Conservation (phyloP, 768 basidiomycete species). For the Xerocomellus chrysenteron region DNA sequence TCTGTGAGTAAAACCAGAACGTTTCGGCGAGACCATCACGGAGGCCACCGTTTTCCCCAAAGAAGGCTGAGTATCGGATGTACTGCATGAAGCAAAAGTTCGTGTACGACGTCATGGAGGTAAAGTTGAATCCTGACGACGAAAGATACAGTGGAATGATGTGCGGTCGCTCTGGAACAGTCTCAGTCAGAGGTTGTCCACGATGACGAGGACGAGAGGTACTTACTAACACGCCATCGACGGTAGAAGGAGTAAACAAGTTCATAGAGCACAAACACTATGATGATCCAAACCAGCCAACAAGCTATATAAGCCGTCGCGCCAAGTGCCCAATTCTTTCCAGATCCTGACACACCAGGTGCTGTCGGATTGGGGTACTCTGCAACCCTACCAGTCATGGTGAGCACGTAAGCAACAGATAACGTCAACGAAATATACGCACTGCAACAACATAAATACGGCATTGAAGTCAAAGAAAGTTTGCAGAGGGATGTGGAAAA, state of each 20-base stretch:
- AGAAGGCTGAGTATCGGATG: slow-evolving; percentile 70
- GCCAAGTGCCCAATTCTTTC: slow-evolving; percentile 78
- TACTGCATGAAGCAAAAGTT: slow-evolving; percentile 85
- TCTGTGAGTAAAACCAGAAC: slow-evolving; percentile 82
- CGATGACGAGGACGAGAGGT: slow-evolving; percentile 14
- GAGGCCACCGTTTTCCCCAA: slow-evolving; percentile 47
- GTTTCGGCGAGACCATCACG: slow-evolving; percentile 76
- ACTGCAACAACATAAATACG: slow-evolving; percentile 82
- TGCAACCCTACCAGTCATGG: slow-evolving; percentile 52
- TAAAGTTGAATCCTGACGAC: slow-evolving; percentile 71
- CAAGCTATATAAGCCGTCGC: slow-evolving; percentile 82
- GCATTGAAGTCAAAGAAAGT: slow-evolving; percentile 90
- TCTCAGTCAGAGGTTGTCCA: slow-evolving; percentile 3
- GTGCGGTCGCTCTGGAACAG: slow-evolving; percentile 67
- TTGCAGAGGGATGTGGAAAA: slow-evolving; percentile 73
- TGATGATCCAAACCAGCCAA: slow-evolving; percentile 72
- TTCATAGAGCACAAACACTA: slow-evolving; percentile 76
- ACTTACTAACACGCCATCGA: slow-evolving; percentile 80
- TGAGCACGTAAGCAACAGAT: slow-evolving; percentile 11
- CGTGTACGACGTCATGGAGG: slow-evolving; percentile 74
- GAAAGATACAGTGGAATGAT: slow-evolving; percentile 85
- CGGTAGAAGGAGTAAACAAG: slow-evolving; percentile 71
- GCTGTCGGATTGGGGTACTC: slow-evolving; percentile 71
- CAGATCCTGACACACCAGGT: slow-evolving; percentile 67
- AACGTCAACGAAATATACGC: slow-evolving; percentile 36